phyloP scores from a whole-genome alignment of 768 basidiomycete genomes.

The Pleurotus tuber-regium region DNA sequence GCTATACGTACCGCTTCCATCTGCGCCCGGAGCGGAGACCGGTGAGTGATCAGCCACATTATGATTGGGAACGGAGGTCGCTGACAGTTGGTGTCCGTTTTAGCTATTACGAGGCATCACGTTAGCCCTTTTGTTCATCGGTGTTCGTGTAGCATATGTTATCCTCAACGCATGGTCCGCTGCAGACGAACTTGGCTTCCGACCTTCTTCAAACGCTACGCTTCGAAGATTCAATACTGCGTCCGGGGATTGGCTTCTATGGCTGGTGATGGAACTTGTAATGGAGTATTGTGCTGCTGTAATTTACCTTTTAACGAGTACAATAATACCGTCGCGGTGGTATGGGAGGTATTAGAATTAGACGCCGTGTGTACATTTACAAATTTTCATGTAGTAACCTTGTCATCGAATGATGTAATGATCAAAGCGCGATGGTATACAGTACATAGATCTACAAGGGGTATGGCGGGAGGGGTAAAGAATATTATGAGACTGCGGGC shows the following conservation, averaged over 20 bases:
- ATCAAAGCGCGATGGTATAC: no score
- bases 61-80: slow-evolving; percentile 3
- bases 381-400: no score
- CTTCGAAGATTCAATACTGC: slow-evolving; percentile 56
- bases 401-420: no score
- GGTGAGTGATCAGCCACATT: slow-evolving; percentile 27
- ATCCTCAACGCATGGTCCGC: slow-evolving; percentile 60
- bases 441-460: no score
- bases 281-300: slow-evolving; percentile 55
- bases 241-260: slow-evolving; percentile 57
- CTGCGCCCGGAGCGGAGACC: slow-evolving; percentile 43
- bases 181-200: slow-evolving; percentile 37
- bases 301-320: slow-evolving; percentile 48
- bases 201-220: slow-evolving; percentile 34
- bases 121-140: slow-evolving; percentile 57
- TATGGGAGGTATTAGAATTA: slow-evolving; percentile 1
- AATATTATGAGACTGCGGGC: no score
- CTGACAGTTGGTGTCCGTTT: neutral
- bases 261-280: slow-evolving; percentile 54
- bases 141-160: slow-evolving; percentile 54
- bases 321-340: slow-evolving; percentile 25
- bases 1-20: slow-evolving; percentile 45
- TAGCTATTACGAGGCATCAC: slow-evolving; percentile 55
- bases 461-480: no score
- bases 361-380: no score